Conservation (phyloP, 2,329 filamentous ascomycete genomes). For the Didymella glomerata region DNA sequence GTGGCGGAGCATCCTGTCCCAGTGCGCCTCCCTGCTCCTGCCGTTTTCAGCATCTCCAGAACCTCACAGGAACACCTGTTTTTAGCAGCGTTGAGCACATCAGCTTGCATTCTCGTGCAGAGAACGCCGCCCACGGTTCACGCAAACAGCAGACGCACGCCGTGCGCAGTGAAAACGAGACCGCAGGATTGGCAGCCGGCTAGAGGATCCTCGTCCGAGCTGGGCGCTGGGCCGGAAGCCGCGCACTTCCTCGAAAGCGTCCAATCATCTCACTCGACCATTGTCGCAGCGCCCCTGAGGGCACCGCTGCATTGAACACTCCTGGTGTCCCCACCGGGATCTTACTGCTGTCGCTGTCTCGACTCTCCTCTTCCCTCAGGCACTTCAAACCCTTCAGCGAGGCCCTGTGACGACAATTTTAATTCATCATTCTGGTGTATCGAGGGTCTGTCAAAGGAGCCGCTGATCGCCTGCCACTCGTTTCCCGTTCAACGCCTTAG, state of each 20-base stretch:
- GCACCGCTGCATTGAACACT: conserved; percentile 31
- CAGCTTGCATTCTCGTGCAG: conserved; percentile 11
- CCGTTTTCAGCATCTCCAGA: conserved; percentile 26
- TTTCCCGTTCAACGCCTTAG: conserved; percentile 33
- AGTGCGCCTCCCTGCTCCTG: conserved; percentile 18
- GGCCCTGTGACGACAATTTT: conserved; percentile 31
- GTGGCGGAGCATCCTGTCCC: conserved; percentile 36
- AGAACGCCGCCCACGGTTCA: conserved; percentile 12
- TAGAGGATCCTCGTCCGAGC: conserved; percentile 19
- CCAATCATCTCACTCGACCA: conserved; percentile 33
- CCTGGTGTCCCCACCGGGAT: conserved; percentile 31
- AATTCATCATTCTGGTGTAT: conserved; percentile 31
- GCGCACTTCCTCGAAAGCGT: conserved; percentile 20
- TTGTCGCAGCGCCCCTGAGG: conserved; percentile 45
- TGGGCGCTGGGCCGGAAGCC: conserved; percentile 28
- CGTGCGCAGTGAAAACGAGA: conserved; percentile 10
- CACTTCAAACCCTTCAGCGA: conserved; percentile 27
- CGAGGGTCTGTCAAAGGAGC: conserved; percentile 24
- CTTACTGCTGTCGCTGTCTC: conserved; percentile 30
- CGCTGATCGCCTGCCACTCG: conserved; percentile 46
- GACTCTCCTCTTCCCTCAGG: conserved; percentile 37
- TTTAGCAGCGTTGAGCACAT: conserved; percentile 19
- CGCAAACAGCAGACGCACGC: conserved; percentile 7
- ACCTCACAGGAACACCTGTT: conserved; percentile 20
- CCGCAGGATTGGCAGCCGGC: conserved; percentile 12